Evolutionary conservation across 2,329 filamentous ascomycete species (phyloP), one percentile per base, ranked within the genome.

Genomic region (Aspergillus pseudoterreus): DNA sequence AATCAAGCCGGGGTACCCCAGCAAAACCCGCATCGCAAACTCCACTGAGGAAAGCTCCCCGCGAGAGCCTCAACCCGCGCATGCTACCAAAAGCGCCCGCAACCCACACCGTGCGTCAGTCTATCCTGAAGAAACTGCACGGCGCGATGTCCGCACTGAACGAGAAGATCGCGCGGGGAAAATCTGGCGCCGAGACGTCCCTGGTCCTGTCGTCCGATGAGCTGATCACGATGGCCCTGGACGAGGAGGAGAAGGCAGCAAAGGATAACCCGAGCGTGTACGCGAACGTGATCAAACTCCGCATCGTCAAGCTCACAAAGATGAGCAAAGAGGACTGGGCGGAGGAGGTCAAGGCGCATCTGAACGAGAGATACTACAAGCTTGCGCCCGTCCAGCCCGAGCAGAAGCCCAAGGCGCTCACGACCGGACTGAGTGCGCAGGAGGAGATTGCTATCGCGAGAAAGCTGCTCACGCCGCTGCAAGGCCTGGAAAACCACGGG

Each of bases 281-380:
- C 64, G 77, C 81, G 6, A 96, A 95, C 61, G 77, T 91, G 22
- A 83, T 97, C 68, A 95, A 92, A 65, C 88, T 90, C 58, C 84
- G 84, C 32, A 86, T 97, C 52, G 80, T 87, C 61, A 78, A 79
- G 41, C 84, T 91, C 65, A 90, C 87, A 64, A 87, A 86, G 55
- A 92, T 95, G 87, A 77, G 76, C 0, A 65, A 83, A 3, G 77
- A 80, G 3, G 81, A 88, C 43, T 97, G 92, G 90, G 81, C 82
- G 53, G 78, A 82, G 27, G 83, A 86, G 47, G 74, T 78, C 30
- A 59, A 86, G 42, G 66, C 72, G 8, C 69, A 72, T 58, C 55
- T 75, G 24, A 70, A 71, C 49, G 41, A 63, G 39, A 60, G 68
- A 52, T 71, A 72, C 36, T 73, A 63, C 53, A 73, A 62, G 47